Evolutionary conservation across 441 rosid genomes (phyloP), one percentile per base, ranked within the genome.

Genomic region (Bocquillonia castaneifolia): DNA sequence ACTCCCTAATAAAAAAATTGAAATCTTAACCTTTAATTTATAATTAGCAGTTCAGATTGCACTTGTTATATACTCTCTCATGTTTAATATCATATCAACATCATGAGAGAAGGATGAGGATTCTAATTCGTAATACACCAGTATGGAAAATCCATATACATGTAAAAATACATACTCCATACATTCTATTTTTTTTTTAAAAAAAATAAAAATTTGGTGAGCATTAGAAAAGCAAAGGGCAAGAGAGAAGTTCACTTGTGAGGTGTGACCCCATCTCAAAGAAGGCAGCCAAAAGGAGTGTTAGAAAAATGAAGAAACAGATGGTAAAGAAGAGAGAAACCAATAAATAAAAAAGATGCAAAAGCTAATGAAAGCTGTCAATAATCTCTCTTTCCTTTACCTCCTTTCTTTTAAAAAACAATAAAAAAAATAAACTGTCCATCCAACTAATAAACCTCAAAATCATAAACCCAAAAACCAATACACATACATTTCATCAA

Each of bases 241-340:
- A 70, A 14, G 26, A 8, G 13, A 71, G 88, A 82, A 76, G 75
- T 77, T 78, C 80, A 76, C 73, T 80, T 58, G 53, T 47, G 56
- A 66, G 64, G 52, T 77, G 83, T 77, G 87, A 78, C 70, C 83
- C 83, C 82, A 74, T 78, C 68, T 72, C 80, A 72, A 73, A 76
- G 77, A 3, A 22, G 14, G 40, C 55, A 66, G 75, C 77, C 66
- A 67, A 78, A 80, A 74, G 67, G 67, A 63, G 78, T 40, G 71
- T 45, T 50, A 60, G 40, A 76, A 74, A 76, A 74, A 23, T 59
- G 45, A 55, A 60, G 42, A 45, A 34, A 72, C 72, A 64, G 78
- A 69, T 67, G 59, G 66, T 63, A 72, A 76, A 75, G 79, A 63
- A 59, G 0, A 32, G 17, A 12, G 54, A 60, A 7, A 56, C 52